These are phyloP conservation scores for Trichothecium roseum DNA, from an alignment of 2,329 filamentous ascomycete species.

Conservation along the genomic window DNA sequence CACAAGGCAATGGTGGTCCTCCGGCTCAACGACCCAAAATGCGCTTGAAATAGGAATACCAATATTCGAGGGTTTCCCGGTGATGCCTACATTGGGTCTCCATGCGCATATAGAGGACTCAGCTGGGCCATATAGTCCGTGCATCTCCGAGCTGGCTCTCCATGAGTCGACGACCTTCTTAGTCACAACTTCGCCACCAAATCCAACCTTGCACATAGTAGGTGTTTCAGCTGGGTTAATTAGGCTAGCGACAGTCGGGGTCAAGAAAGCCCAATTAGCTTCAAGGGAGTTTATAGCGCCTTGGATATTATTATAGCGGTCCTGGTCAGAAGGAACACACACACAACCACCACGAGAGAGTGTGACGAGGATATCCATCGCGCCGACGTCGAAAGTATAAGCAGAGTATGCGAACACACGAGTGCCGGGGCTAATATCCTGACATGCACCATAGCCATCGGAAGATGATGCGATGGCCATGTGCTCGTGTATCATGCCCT, in stretches of 20 bases:
- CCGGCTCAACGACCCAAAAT: constrained; percentile 11
- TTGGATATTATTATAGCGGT: constrained; percentile 5
- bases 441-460: constrained; percentile 28
- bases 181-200: constrained; percentile 13
- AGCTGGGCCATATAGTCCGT: constrained; percentile 1
- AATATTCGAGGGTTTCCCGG: constrained; percentile 2
- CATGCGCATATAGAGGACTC: constrained; percentile 1
- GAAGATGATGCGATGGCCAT: constrained; percentile 15
- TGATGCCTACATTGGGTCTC: constrained; percentile 11
- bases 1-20: constrained; percentile 8
- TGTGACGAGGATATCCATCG: constrained; percentile 5
- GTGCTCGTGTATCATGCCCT: constrained; percentile 6
- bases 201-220: constrained; percentile 9
- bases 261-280: constrained; percentile 7
- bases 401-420: constrained; percentile 35
- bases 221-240: constrained; percentile 11
- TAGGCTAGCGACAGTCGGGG: constrained; percentile 10
- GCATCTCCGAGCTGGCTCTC: neutral
- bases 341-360: constrained; percentile 7
- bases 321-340: constrained; percentile 9
- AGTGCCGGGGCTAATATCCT: constrained; percentile 6
- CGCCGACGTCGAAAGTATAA: constrained; percentile 8
- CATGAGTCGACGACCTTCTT: neutral
- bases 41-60: constrained; percentile 3
- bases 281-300: constrained; percentile 6